Base-by-base conservation (phyloP, 805 yeast genomes). In the Metschnikowia lachancei region DNA sequence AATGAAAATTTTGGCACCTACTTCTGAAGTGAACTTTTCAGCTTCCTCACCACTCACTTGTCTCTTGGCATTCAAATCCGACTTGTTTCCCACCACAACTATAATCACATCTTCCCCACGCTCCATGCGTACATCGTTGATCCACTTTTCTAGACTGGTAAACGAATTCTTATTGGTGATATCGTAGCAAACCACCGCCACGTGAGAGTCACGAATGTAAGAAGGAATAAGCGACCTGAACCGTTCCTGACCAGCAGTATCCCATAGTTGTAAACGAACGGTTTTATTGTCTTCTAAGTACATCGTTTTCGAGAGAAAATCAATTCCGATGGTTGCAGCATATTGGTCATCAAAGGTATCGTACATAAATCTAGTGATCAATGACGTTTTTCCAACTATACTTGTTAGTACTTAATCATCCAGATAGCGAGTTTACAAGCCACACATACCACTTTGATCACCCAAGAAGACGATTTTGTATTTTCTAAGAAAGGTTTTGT, bases 221-320 rank as follows among this genome's bases (percentile, higher is more conserved):
- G 96, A 85, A 3, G 99, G 99, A 47, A 94, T 92, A 63, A 94
- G 77, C 14, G 96, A 86, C 61, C 98, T 76, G 73, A 94, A 94
- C 57, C 99, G 73, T 66, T 94, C 99, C 68, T 92, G 99, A 31
- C 99, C 99, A 7, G 98, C 98, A 36, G 99, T 92, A 63, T 92
- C 99, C 99, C 99, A 94, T 48, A 94, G 72, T 69, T 94, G 99
- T 52, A 94, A 76, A 59, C 99, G 78, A 34, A 94, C 87, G 3
- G 99, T 94, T 56, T 92, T 70, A 53, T 70, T 90, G 66, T 94
- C 98, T 56, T 95, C 97, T 41, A 94, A 73, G 65, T 94, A 94
- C 66, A 62, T 62, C n/a, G 59, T 61, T 61, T 87, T 92, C 33
- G 95, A 87, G 55, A 94, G 77, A 62, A 94, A 94, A 64, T 94